Evolutionary conservation across 176 grass and related monocot genomes (phyloP).

Genomic region (Tillandsia fasciculata): DNA sequence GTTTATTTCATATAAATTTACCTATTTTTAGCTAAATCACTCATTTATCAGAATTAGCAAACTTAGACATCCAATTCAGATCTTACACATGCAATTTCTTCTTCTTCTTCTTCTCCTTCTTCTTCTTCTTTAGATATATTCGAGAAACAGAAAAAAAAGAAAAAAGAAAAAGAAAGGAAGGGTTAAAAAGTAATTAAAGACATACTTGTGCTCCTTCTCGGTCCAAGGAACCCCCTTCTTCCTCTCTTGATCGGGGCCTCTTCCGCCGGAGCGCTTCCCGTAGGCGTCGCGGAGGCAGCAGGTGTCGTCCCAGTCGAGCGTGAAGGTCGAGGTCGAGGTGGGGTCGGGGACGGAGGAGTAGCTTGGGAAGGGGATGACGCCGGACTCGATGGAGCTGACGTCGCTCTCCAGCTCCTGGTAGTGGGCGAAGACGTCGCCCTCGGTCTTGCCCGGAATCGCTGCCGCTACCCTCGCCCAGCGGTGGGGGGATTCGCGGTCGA

Average conservation of each 20-base stretch:
- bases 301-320: slow-evolving; percentile 52
- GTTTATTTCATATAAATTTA: background rate
- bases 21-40: background rate
- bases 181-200: background rate
- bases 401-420: slow-evolving; percentile 68
- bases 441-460: slow-evolving; percentile 48
- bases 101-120: no score
- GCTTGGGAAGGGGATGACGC: slow-evolving; percentile 55
- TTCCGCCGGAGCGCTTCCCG: slow-evolving; percentile 42
- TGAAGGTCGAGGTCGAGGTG: slow-evolving; percentile 30
- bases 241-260: slow-evolving; percentile 65
- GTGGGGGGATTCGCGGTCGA: slow-evolving; percentile 57
- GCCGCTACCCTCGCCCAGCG: slow-evolving; percentile 55
- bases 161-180: background rate
- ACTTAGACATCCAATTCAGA: background rate
- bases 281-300: slow-evolving; percentile 45
- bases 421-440: slow-evolving; percentile 42
- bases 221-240: slow-evolving; percentile 99
- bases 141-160: no score
- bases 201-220: slow-evolving; percentile 95
- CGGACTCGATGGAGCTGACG: slow-evolving; percentile 73
- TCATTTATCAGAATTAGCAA: background rate
- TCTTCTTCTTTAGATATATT: no score
- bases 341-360: slow-evolving; percentile 14
- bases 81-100: no score